Evolutionary conservation across 345 rosid species (phyloP), one percentile per base, ranked within the genome.

Genomic region (Syzygium aqueum): DNA sequence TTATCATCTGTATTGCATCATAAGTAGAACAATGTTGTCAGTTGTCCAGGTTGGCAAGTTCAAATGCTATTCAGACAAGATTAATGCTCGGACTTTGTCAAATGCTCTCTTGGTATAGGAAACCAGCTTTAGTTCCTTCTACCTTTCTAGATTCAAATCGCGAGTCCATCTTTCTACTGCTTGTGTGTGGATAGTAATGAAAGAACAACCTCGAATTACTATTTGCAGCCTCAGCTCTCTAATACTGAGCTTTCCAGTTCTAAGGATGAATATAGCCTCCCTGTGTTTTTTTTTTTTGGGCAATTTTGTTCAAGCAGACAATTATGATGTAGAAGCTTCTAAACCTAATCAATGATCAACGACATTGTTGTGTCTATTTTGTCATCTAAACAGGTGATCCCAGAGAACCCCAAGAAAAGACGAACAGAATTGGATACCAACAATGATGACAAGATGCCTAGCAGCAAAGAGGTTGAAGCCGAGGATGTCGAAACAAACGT

Each of bases 401-500:
- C 87, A 14, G 90, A 89, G 46, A 89, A 85, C 61, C 23, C 89
- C 40, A 90, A 91, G 90, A 93, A 91, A 85, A 65, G 53, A 30
- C 89, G 88, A 87, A 91, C 87, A n/a, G 91, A 91, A 80, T 86
- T 84, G 5, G 85, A 86, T 84, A 85, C 87, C 56, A 89, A 90
- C 4, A 51, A 84, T 84, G 90, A 85, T 53, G 89, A 88, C 46
- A 88, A 87, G 49, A 16, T 50, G 57, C 40, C 84, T 57, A 85
- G 50, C 21, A 65, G 63, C 23, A 84, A 87, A 84, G 87, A 87
- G 80, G 85, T 22, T 5, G 90, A 87, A 56, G 11, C 65, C 25
- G 85, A 84, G 78, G 89, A 56, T 53, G 21, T 21, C 6, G 73
- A 84, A 19, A 56, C 73, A 33, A 85, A 61, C 7, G 1, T 43